These are phyloP conservation scores for Penicillium polonicum DNA, from an alignment of 2,329 filamentous ascomycete genomes.

Conservation along the genomic window DNA sequence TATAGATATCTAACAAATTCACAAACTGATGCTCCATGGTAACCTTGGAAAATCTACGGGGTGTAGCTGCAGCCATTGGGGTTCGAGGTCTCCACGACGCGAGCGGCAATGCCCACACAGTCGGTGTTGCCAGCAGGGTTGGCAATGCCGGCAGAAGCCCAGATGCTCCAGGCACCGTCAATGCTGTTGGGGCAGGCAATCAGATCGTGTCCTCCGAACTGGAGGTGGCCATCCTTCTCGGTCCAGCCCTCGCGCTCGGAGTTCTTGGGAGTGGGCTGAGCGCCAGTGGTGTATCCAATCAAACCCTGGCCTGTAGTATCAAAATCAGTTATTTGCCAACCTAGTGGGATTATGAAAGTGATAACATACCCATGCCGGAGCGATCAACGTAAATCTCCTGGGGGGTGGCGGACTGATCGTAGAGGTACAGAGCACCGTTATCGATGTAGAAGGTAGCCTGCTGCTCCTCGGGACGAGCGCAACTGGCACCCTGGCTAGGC, in stretches of 20 bases:
- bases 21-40: background rate
- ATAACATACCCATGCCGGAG: slow-evolving; percentile 57
- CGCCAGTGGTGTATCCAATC: slow-evolving; percentile 54
- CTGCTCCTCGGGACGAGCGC: slow-evolving; percentile 39
- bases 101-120: slow-evolving; percentile 37
- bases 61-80: slow-evolving; percentile 31
- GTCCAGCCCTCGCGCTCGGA: slow-evolving; percentile 51
- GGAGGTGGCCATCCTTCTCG: slow-evolving; percentile 48
- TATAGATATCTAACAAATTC: background rate
- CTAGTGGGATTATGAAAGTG: background rate
- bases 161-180: slow-evolving; percentile 45
- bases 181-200: slow-evolving; percentile 54
- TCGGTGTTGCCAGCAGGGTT: slow-evolving; percentile 34
- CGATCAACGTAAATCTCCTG: slow-evolving; percentile 57
- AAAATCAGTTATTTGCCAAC: background rate
- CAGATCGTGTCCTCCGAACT: slow-evolving; percentile 47
- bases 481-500: slow-evolving; percentile 50
- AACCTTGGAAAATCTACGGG: slow-evolving; percentile 13
- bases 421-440: slow-evolving; percentile 52
- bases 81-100: slow-evolving; percentile 22
- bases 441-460: slow-evolving; percentile 54
- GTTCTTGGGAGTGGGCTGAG: slow-evolving; percentile 40
- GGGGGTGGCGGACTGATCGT: slow-evolving; percentile 41
- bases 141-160: slow-evolving; percentile 27
- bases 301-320: slow-evolving; percentile 50